Evolutionary conservation across 257 asterid species (phyloP).

Genomic region (Haberlea rhodopensis): DNA sequence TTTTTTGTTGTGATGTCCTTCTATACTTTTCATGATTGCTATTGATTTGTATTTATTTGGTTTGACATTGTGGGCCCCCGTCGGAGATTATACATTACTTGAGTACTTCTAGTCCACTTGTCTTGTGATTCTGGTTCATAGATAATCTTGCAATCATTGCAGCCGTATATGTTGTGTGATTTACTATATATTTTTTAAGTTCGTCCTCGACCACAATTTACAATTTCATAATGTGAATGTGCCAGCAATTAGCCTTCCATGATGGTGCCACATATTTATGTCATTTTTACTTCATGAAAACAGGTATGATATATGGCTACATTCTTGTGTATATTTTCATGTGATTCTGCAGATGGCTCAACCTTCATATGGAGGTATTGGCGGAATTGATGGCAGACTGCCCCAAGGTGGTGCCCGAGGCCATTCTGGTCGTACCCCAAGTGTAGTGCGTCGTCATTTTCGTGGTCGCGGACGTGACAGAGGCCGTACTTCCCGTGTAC

Average conservation of each 20-base stretch:
- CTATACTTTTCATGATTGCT: not conserved
- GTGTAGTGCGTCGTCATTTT: slow-evolving; percentile 23
- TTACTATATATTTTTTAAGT: not conserved
- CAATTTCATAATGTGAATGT: not conserved
- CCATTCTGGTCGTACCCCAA: slow-evolving; percentile 31
- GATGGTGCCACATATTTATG: not conserved
- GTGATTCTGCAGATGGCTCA: slow-evolving; percentile 43
- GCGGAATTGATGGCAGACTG: slow-evolving; percentile 32
- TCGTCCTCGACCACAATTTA: not conserved
- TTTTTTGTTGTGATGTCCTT: not conserved
- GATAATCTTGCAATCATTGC: not conserved
- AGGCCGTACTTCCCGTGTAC: slow-evolving; percentile 26
- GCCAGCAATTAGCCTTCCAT: not conserved
- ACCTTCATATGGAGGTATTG: slow-evolving; percentile 35
- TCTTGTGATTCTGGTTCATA: not conserved
- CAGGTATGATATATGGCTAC: too few species aligned
- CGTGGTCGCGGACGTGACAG: slow-evolving; percentile 34
- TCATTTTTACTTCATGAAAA: slow-evolving; percentile 3
- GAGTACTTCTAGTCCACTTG: not conserved
- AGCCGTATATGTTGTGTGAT: too few species aligned
- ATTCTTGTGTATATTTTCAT: slow-evolving; percentile 25
- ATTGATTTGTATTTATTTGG: not conserved
- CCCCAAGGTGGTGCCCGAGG: slow-evolving; percentile 33
- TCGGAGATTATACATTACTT: not conserved
- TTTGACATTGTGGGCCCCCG: not conserved